Percentiles rank a stretch among this genome's conserved stretches.
These are phyloP conservation scores for Boeremia exigua DNA, from an alignment of 2,329 filamentous ascomycete genomes.

Conservation along the genomic window DNA sequence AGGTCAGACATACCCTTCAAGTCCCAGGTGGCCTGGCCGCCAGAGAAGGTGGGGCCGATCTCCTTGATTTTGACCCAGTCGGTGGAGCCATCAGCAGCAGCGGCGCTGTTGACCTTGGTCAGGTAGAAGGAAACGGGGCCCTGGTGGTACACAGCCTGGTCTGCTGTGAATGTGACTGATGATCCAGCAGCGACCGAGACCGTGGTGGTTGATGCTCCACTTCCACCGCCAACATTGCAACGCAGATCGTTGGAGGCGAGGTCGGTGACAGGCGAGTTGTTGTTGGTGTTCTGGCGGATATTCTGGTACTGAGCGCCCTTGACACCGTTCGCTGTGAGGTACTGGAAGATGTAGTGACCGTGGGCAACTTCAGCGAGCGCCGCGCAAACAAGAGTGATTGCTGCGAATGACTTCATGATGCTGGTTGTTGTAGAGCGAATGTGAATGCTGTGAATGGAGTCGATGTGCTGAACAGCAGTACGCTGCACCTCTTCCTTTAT, in stretches of 20 bases:
- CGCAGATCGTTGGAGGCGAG: conserved; percentile 41
- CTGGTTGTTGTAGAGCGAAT: conserved; percentile 4
- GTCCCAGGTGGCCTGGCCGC: conserved; percentile 44
- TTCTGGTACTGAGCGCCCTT: conserved; percentile 46
- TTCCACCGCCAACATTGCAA: conserved; percentile 45
- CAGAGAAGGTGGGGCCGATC: conserved; percentile 45
- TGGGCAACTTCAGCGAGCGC: conserved; percentile 45
- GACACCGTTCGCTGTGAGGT: conserved; percentile 44
- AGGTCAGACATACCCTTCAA: conserved; percentile 31
- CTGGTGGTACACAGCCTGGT: conserved; percentile 48
- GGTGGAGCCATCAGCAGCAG: conserved; percentile 43
- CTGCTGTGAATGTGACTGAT: conserved; percentile 44
- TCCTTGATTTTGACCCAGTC: conserved; percentile 52
- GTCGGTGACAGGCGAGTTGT: conserved; percentile 46
- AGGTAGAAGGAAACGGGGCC: conserved; percentile 48
- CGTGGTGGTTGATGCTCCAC: conserved; percentile 36
- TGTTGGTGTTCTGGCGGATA: conserved; percentile 47
- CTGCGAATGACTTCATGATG: conserved; percentile 45
- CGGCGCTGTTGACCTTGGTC: conserved; percentile 44
- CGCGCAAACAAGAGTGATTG: conserved; percentile 40
- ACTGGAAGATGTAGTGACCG: conserved; percentile 49
- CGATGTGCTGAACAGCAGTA: neutral
- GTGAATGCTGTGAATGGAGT: neutral
- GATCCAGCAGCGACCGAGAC: conserved; percentile 46
- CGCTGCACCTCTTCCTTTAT: conserved; percentile 25